A percentile compares a stretch with the other conserved stretches of the same genome.
Conservation (phyloP, 1,284 basidiomycete genomes). For the Irpex sp. region DNA sequence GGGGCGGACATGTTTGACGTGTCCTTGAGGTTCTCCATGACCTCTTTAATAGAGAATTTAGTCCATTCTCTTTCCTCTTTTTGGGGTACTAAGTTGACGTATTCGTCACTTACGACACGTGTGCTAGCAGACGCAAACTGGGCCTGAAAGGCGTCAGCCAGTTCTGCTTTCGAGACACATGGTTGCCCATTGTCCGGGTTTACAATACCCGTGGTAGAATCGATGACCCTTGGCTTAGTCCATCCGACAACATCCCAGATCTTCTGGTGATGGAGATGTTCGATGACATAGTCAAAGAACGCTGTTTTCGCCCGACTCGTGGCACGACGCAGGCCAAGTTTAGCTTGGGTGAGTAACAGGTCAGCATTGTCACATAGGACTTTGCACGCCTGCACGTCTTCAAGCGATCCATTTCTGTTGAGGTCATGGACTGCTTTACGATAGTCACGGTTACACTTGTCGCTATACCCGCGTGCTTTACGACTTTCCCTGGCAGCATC, state of each 20-base stretch:
- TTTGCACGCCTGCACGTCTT: not conserved
- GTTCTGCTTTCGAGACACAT: not conserved
- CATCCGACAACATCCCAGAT: conserved; percentile 13
- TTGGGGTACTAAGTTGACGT: conserved; percentile 5
- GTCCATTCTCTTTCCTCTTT: not conserved
- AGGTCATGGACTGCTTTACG: not conserved
- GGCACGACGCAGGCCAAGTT: not conserved
- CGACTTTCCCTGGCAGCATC: not conserved
- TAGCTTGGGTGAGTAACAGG: not conserved
- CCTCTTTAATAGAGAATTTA: not conserved
- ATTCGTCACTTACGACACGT: not conserved
- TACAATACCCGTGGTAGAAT: conserved; percentile 1
- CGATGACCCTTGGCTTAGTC: conserved; percentile 2
- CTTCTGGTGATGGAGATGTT: not conserved
- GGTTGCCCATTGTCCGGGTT: not conserved
- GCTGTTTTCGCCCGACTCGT: conserved; percentile 3
- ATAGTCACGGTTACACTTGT: not conserved
- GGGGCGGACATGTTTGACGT: conserved; percentile 8
- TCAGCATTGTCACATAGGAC: not conserved
- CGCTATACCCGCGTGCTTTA: not conserved
- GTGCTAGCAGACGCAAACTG: conserved; percentile 5
- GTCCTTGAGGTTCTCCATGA: not conserved
- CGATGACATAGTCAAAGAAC: conserved; percentile 8
- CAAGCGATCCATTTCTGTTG: not conserved
- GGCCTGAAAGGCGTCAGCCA: conserved; percentile 4